Conservation (phyloP, 805 yeast species). For the Yarrowia alimentaria region DNA sequence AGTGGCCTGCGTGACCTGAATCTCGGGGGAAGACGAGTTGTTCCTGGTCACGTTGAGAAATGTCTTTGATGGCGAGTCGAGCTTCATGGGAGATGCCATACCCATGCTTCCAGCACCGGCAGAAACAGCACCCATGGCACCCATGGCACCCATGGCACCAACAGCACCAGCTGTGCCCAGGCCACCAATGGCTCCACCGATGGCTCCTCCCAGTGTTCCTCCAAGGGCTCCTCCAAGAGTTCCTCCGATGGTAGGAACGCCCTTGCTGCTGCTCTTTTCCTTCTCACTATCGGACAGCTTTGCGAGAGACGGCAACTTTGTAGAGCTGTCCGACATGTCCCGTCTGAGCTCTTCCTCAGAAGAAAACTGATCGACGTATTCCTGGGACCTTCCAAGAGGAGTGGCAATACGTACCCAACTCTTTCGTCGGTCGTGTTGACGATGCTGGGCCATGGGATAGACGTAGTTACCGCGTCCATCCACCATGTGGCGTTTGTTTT, state of each 20-base stretch:
- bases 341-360: conserved; percentile 19
- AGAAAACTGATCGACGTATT: conserved; percentile 4
- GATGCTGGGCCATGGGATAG: conserved; percentile 27
- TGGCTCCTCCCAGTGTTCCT: too few relatives aligned
- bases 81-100: conserved; percentile 5
- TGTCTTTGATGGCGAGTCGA: conserved; percentile 15
- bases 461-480: conserved; percentile 31
- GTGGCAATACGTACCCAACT: conserved; percentile 19
- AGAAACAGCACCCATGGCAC: neutral
- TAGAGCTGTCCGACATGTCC: conserved; percentile 8
- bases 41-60: conserved; percentile 3
- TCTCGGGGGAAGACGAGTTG: conserved; percentile 16
- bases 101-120: conserved; percentile 14
- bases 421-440: conserved; percentile 19
- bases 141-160: too few relatives aligned
- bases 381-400: conserved; percentile 16
- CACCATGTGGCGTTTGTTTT: conserved; percentile 30
- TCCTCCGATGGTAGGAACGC: neutral
- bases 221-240: too few relatives aligned
- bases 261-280: conserved; percentile 2
- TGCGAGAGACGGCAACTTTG: conserved; percentile 1
- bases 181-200: too few relatives aligned
- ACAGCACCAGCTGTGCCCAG: too few relatives aligned
- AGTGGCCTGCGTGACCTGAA: conserved; percentile 8
- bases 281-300: conserved; percentile 7